Conservation (phyloP, 352 stramenopile species). For the Globisporangium iwayamae region DNA sequence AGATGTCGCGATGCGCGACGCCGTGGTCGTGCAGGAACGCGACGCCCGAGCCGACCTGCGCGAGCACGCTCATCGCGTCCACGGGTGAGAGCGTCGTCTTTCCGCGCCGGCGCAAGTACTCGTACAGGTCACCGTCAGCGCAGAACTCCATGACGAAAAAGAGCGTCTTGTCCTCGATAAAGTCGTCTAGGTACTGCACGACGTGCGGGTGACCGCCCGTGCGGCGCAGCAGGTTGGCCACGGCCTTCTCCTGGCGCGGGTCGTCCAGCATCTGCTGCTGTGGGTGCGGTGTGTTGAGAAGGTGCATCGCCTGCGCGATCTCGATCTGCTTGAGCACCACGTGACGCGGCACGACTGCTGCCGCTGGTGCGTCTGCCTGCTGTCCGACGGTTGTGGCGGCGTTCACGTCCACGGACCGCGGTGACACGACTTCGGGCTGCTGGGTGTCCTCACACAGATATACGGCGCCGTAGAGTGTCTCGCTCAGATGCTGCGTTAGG, state of each 20-base stretch:
- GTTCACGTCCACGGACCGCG: conserved; percentile 3
- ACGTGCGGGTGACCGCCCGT: conserved; percentile 42
- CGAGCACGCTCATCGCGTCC: conserved; percentile 26
- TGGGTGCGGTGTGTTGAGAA: conserved; percentile 16
- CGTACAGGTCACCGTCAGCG: neutral
- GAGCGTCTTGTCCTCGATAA: conserved; percentile 28
- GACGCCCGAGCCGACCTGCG: conserved; percentile 24
- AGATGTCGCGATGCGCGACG: conserved; percentile 39
- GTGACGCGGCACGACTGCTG: neutral
- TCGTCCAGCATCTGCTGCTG: conserved; percentile 27
- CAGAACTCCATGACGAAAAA: conserved; percentile 9
- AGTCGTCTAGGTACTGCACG: conserved; percentile 40
- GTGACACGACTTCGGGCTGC: neutral
- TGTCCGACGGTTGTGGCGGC: neutral
- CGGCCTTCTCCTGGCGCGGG: conserved; percentile 36
- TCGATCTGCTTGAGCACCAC: conserved; percentile 55
- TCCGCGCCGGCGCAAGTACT: conserved; percentile 22
- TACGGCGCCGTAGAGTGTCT: conserved; percentile 46
- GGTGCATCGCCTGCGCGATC: conserved; percentile 27
- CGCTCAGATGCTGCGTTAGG: conserved; percentile 28
- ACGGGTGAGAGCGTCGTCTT: conserved; percentile 17
- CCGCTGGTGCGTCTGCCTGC: neutral
- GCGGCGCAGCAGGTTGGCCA: conserved; percentile 28
- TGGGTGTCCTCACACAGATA: conserved; percentile 39
- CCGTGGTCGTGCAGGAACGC: conserved; percentile 29